Evolutionary conservation across 83 land plant genomes (phyloP).

Genomic region (Diphasiastrum complanatum): DNA sequence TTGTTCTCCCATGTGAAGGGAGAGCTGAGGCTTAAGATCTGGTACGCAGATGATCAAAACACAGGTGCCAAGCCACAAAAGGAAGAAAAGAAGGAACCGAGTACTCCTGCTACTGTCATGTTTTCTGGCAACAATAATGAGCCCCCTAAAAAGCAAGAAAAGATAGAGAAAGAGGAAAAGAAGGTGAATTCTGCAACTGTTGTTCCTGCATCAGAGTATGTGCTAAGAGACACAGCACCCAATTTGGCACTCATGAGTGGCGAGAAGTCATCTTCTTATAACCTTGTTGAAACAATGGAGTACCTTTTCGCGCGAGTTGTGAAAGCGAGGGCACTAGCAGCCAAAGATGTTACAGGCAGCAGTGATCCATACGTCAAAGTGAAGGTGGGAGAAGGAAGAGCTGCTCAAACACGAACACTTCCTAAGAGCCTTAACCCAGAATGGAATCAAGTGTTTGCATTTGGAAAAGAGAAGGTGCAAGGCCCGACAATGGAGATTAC

Average conservation of each 20-base stretch:
- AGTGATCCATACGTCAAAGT: conserved; percentile 8
- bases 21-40: conserved; percentile 54
- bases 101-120: too few relatives aligned
- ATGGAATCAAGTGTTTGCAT: too few relatives aligned
- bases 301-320: conserved; percentile 4
- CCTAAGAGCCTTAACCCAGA: too few relatives aligned
- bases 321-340: conserved; percentile 7
- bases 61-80: too few relatives aligned
- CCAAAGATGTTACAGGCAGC: not conserved
- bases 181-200: not conserved
- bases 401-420: conserved; percentile 2
- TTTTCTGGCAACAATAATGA: too few relatives aligned
- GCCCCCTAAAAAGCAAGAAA: not conserved
- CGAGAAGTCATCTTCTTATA: not conserved
- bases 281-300: too few relatives aligned
- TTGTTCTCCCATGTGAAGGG: conserved; percentile 58
- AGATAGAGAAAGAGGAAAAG: not conserved
- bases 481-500: too few relatives aligned
- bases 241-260: not conserved
- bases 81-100: too few relatives aligned
- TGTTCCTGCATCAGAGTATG: conserved; percentile 2
- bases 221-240: not conserved
- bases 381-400: not conserved
- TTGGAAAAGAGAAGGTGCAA: too few relatives aligned
- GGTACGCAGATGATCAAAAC: conserved; percentile 43